Conservation (phyloP, 1,284 basidiomycete genomes). For the Leccinum laetum region DNA sequence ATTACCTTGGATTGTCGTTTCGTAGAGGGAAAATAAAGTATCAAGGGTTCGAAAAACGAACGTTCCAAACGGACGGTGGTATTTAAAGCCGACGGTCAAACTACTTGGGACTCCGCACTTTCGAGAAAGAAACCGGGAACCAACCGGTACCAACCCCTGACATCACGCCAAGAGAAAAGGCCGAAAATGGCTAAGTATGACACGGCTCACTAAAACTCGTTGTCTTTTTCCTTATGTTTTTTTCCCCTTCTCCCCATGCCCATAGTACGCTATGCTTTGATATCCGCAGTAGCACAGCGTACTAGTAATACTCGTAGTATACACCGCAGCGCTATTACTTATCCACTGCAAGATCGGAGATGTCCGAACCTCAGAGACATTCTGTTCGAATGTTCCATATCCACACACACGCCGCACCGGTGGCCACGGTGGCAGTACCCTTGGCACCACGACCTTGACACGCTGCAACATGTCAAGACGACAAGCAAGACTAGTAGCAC, state of each 20-base stretch:
- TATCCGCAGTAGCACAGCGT: not conserved
- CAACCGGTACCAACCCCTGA: not conserved
- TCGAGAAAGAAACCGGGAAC: constrained; percentile 4
- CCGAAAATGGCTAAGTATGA: constrained; percentile 13
- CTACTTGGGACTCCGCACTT: constrained; percentile 2
- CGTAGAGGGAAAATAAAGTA: not conserved
- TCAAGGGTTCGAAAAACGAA: not conserved
- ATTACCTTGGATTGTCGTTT: constrained; percentile 6
- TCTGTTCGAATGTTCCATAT: constrained; percentile 32
- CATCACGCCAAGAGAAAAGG: not conserved
- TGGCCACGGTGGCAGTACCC: not conserved
- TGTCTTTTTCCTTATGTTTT: not conserved
- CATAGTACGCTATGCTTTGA: not conserved
- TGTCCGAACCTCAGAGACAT: constrained; percentile 12
- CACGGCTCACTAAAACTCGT: not conserved
- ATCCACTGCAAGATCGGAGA: constrained; percentile 12
- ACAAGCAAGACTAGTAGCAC: not conserved
- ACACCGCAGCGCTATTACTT: not conserved
- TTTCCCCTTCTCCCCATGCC: not conserved
- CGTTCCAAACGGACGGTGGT: not conserved
- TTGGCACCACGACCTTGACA: not conserved
- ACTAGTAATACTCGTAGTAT: not conserved
- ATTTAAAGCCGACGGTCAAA: constrained; percentile 8
- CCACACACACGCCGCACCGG: constrained; percentile 17
- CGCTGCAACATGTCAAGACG: not conserved